phyloP scores from a whole-genome alignment of 179 eudicot species.

The Drosera spatulata region DNA sequence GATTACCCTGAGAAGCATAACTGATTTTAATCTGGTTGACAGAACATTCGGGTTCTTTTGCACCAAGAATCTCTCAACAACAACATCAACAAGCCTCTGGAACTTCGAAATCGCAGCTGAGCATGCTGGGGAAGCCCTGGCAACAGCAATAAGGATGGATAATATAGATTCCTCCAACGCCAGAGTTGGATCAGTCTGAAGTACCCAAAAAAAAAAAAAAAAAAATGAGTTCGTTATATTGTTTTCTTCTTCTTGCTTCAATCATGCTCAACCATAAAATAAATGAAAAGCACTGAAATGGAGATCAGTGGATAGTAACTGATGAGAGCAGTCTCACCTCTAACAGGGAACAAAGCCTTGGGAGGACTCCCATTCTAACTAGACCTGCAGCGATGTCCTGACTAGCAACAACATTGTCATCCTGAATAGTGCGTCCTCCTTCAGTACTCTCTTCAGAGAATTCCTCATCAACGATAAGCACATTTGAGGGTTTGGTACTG shows the following conservation, averaged over 20 bases:
- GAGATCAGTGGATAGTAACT: too few relatives aligned
- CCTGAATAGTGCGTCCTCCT: slow-evolving; percentile 70
- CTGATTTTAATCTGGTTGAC: slow-evolving; percentile 64
- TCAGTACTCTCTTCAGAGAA: slow-evolving; percentile 28
- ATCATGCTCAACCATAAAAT: too few relatives aligned
- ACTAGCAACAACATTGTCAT: slow-evolving; percentile 68
- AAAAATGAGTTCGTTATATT: too few relatives aligned
- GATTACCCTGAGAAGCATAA: slow-evolving; percentile 67
- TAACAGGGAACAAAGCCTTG: slow-evolving; percentile 61
- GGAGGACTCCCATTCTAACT: slow-evolving; percentile 82
- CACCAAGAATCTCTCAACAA: slow-evolving; percentile 41
- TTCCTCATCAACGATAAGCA: slow-evolving; percentile 37
- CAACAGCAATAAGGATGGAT: slow-evolving; percentile 65
- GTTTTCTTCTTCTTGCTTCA: too few relatives aligned
- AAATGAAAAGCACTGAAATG: too few relatives aligned
- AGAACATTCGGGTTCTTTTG: slow-evolving; percentile 34
- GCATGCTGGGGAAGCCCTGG: slow-evolving; percentile 79
- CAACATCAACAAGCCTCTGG: slow-evolving; percentile 62
- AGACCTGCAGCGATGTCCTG: slow-evolving; percentile 92
- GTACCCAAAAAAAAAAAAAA: slow-evolving; percentile 9
- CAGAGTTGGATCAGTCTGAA: slow-evolving; percentile 50
- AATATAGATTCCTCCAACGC: slow-evolving; percentile 69
- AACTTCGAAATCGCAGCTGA: slow-evolving; percentile 67
- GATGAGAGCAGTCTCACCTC: slow-evolving; percentile 40
- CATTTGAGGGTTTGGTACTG: slow-evolving; percentile 64